Conservation (phyloP, 257 asterid genomes). For the Solanum chilense region DNA sequence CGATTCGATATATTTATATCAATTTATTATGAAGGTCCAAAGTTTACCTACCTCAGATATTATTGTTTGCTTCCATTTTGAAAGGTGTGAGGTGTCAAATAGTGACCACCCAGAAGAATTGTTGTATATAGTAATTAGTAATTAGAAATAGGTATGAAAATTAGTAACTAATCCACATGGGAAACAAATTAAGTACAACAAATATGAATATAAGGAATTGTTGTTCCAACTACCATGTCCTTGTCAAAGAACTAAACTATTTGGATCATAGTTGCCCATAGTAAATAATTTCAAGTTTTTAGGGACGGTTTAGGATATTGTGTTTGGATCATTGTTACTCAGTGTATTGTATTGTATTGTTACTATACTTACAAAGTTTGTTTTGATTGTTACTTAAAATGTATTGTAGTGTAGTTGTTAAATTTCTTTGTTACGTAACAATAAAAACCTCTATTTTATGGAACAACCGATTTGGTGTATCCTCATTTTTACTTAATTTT, state of each 20-base stretch:
- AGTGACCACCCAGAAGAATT: not conserved
- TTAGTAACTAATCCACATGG: not conserved
- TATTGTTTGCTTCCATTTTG: not conserved
- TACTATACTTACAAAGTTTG: too few relatives aligned
- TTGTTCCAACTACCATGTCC: not conserved
- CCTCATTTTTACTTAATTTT: too few relatives aligned
- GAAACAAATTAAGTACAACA: not conserved
- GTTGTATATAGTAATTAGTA: not conserved
- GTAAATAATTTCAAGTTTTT: not conserved
- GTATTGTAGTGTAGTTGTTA: too few relatives aligned
- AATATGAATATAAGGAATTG: not conserved
- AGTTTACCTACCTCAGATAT: not conserved
- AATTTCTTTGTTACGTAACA: too few relatives aligned
- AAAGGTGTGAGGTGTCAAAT: not conserved
- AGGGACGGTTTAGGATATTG: rapidly evolving
- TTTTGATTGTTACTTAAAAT: too few relatives aligned
- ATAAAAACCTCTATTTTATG: too few relatives aligned
- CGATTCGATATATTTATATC: not conserved
- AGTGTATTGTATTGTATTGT: too few relatives aligned
- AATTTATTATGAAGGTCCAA: not conserved
- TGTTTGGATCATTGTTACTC: too few relatives aligned
- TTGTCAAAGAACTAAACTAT: not conserved
- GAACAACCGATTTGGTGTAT: too few relatives aligned
- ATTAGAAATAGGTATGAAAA: not conserved
- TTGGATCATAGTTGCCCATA: not conserved